Evolutionary conservation across 192 early-diverging fungal genomes (phyloP), one percentile per base, ranked within the genome.

Genomic region (Coemansia sp.): DNA sequence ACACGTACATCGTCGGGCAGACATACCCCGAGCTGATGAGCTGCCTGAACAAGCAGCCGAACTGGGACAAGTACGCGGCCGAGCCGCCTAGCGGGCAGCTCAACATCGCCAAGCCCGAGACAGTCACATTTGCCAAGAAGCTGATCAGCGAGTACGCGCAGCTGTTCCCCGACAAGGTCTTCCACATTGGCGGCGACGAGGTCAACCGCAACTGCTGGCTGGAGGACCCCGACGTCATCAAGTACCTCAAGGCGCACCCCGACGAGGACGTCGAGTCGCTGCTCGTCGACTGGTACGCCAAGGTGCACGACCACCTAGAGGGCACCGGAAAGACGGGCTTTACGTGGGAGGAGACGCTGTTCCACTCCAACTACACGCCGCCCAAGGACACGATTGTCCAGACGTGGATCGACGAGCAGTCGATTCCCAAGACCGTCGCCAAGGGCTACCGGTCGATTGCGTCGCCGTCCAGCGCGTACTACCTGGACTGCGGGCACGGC

Each of bases 1-100:
- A 91, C 55, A 82, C 79, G 7, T 35, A 51, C 41, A 51, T 65
- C 73, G 11, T 79, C 9, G 53, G 56, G 3, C 60, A 63, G 57
- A 58, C 29, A 11, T 62, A 63, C 27, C 74, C 81, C 33, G 64
- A 81, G 49, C 46, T 76, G 39, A 64, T 80, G 43, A 52, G 61
- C 24, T 85, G 78, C 53, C 29, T 37, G 19, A 68, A 73, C 29
- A 55, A 47, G 11, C 78, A 72, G 59, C 81, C 80, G 60, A 57
- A 45, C 20, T 63, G 64, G 36, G 74, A 80, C 54, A 46, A 52
- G 24, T 81, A 72, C 70, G 79, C 78, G 15, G 63, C 70, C 0
- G 75, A 85, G 42, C 86, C 89, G 11, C 83, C 84, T 11, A 78
- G 76, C 46, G 90, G 89, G 1, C 89, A 91, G 56, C 45, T 92